Base-by-base conservation (phyloP, 2,329 filamentous ascomycete genomes). In the Tolypocladium tropicale region DNA sequence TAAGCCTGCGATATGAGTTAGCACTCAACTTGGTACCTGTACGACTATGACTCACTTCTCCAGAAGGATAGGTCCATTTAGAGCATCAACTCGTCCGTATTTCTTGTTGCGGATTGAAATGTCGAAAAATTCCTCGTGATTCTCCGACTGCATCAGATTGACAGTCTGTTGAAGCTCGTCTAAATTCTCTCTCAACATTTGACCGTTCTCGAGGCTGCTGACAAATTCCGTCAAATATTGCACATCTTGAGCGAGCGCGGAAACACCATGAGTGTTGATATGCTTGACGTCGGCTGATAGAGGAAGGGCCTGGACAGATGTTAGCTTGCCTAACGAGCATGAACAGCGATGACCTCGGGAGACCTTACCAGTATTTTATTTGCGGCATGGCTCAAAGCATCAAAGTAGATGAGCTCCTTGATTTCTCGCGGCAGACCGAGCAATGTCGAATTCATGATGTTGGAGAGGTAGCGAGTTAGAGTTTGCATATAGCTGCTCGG, bases 381-480 rank as follows among this genome's bases (percentile, higher is more conserved):
- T 4, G 90, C 87, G 2, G 94, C 91, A 70, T 99, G 94, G 55
- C 86, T 91, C 37, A 99, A 80, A 0, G 94, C 94, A 68, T 97
- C 94, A 67, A 96, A 96, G 74, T 99, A 97, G 64, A 99, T 96
- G 56, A 96, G 84, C 69, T 96, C 91, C 69, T 97, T 97, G 72
- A 99, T 96, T 65, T 95, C 90, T 33, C 90, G 85, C 0, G 95
- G 94, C n/a, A 99, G 76, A 1, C 92, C 93, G 2, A 99, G 80
- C 6, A 99, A 79, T 0, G 95, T 96, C 1, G 90, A 94, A 67
- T 86, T 92, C 91, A 97, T 97, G 68, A 96, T 97, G 68, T 95
- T 96, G 33, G 88, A 89, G 23, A 99, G 78, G 68, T 97, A 99
- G 14, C 87, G 83, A 0, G 93, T 99, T 59, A 99, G 76, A 6